Evolutionary conservation across 2,329 filamentous ascomycete species (phyloP).

Genomic region (Botrytis galanthina): DNA sequence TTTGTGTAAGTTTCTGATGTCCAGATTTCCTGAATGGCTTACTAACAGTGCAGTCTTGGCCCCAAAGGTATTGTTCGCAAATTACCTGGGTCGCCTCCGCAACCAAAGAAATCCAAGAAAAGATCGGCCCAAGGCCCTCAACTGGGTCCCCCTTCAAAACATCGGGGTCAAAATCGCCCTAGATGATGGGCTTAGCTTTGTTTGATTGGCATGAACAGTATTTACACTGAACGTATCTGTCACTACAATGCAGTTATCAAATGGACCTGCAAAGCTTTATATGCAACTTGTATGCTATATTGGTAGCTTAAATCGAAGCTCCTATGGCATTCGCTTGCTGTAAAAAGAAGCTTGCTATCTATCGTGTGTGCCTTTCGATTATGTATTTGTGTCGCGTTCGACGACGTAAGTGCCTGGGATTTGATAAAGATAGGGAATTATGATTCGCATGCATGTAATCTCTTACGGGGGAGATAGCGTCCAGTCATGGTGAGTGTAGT

Average conservation of each 20-base stretch:
- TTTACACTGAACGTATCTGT: neutral
- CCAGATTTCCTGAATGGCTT: neutral
- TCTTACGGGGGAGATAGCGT: too few relatives aligned
- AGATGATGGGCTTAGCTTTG: neutral
- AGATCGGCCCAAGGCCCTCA: neutral
- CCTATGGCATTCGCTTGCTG: too few relatives aligned
- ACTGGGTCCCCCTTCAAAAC: slow-evolving; percentile 1
- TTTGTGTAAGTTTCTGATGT: slow-evolving; percentile 2
- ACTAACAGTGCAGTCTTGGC: neutral
- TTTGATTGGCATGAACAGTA: neutral
- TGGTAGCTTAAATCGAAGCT: neutral
- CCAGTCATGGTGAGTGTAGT: neutral
- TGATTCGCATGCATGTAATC: neutral
- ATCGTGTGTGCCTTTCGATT: neutral
- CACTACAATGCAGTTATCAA: neutral
- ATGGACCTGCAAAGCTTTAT: neutral
- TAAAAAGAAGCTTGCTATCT: too few relatives aligned
- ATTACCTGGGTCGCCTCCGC: neutral
- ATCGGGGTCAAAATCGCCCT: neutral
- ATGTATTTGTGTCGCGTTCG: neutral
- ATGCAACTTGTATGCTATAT: neutral
- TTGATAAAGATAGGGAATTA: neutral
- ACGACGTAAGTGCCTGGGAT: neutral
- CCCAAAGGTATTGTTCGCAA: slow-evolving; percentile 1
- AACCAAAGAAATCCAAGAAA: neutral